Conservation (phyloP, 2,329 filamentous ascomycete species). For the Emergomyces orientalis region DNA sequence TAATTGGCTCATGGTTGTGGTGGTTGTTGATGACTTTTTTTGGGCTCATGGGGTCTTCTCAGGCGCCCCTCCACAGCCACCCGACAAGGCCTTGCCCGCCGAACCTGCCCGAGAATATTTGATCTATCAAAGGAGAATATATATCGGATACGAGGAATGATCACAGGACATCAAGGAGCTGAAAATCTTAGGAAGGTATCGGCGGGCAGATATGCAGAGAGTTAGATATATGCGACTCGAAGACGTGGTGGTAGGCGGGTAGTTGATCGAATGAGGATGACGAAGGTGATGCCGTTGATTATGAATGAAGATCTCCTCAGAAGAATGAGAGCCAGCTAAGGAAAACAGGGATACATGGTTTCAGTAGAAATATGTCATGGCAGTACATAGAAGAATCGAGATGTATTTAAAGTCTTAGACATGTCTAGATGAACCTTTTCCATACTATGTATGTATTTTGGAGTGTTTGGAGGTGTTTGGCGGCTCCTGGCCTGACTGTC, state of each 20-base stretch:
- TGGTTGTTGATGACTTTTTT: not conserved
- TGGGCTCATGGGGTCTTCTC: not conserved
- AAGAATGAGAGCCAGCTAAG: not conserved
- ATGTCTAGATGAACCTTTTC: not conserved
- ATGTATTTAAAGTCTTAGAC: not conserved
- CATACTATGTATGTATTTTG: not conserved
- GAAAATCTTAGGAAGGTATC: not conserved
- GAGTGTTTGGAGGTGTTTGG: not conserved
- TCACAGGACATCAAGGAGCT: not conserved
- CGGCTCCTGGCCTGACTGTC: not conserved
- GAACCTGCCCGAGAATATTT: not conserved
- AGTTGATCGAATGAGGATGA: not conserved
- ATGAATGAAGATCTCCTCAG: not conserved
- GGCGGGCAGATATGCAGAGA: not conserved
- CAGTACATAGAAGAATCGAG: not conserved
- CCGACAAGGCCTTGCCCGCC: slow-evolving; percentile 2
- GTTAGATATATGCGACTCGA: not conserved
- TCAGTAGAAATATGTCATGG: not conserved
- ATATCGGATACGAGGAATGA: not conserved
- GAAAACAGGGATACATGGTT: not conserved
- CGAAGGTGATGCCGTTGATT: not conserved
- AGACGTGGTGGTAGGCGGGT: not conserved
- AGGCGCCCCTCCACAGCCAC: slow-evolving; percentile 9
- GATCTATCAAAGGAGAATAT: not conserved
- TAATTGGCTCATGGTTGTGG: slow-evolving; percentile 56